These are phyloP conservation scores for Linum tenue DNA, from an alignment of 345 rosid genomes.

Conservation along the genomic window DNA sequence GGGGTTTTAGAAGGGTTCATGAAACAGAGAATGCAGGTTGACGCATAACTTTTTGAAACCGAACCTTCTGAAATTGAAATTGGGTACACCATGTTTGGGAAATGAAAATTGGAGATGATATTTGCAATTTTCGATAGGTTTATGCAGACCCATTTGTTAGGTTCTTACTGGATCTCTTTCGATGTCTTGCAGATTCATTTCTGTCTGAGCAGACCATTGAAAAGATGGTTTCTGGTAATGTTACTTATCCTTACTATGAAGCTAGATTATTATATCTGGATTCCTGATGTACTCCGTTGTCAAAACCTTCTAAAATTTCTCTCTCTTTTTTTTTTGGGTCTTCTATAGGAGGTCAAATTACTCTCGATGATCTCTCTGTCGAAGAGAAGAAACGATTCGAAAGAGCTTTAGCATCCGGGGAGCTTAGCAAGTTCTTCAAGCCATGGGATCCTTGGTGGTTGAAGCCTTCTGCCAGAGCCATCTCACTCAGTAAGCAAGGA, in stretches of 20 bases:
- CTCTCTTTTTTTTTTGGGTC: background rate
- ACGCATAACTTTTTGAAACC: background rate
- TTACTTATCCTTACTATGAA: background rate
- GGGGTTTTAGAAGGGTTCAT: too few relatives aligned
- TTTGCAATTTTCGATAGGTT: too few relatives aligned
- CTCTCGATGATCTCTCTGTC: constrained; percentile 53
- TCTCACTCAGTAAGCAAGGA: constrained; percentile 54
- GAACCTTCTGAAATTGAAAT: background rate
- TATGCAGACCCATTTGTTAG: background rate
- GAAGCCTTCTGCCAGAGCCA: constrained; percentile 48
- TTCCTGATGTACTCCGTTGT: constrained; percentile 4
- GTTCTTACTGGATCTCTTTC: background rate
- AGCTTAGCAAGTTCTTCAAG: constrained; percentile 72
- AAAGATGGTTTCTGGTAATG: constrained; percentile 57
- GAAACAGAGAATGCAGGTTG: background rate
- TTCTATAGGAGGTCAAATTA: constrained; percentile 41
- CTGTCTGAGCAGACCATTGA: constrained; percentile 57
- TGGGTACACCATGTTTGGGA: too few relatives aligned
- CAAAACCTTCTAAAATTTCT: constrained; percentile 6
- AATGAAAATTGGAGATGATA: too few relatives aligned
- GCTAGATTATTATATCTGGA: background rate
- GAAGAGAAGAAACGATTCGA: constrained; percentile 72
- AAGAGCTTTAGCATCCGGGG: constrained; percentile 83
- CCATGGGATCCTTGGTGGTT: constrained; percentile 99
- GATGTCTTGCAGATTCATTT: constrained; percentile 27